Conservation (phyloP, 495 filamentous ascomycete species). For the Bombardia bombarda region DNA sequence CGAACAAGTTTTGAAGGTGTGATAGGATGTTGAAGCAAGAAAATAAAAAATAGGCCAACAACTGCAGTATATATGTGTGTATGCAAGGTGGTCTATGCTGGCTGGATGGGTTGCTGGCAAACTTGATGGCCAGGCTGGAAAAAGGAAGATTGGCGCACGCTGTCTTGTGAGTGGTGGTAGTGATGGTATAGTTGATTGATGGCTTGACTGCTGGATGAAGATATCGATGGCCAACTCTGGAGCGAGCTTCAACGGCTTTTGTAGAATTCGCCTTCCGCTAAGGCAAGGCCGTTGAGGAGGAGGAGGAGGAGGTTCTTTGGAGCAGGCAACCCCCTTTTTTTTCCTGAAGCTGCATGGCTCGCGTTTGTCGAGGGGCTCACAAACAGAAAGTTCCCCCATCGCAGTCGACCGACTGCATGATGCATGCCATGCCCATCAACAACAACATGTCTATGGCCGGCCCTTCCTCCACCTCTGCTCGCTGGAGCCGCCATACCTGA, state of each 20-base stretch:
- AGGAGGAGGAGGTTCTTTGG: too few relatives aligned
- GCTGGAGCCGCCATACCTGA: too few relatives aligned
- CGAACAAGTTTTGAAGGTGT: not conserved
- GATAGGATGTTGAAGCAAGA: not conserved
- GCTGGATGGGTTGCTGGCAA: too few relatives aligned
- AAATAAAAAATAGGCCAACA: not conserved
- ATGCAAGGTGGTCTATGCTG: too few relatives aligned
- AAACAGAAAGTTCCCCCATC: too few relatives aligned
- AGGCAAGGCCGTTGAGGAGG: conserved; percentile 9
- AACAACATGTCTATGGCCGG: too few relatives aligned
- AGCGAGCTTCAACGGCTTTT: conserved; percentile 18
- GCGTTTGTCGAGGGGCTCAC: too few relatives aligned
- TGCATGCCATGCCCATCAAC: too few relatives aligned
- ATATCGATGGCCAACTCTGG: conserved; percentile 7
- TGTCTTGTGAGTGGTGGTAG: not conserved
- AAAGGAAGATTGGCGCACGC: conserved; percentile 19
- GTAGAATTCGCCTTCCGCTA: conserved; percentile 24
- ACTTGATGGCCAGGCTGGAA: conserved; percentile 20
- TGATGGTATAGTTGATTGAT: conserved; percentile 21
- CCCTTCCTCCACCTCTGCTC: too few relatives aligned
- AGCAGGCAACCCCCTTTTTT: not conserved
- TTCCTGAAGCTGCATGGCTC: too few relatives aligned
- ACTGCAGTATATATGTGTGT: too few relatives aligned
- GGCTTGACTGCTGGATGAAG: conserved; percentile 8
- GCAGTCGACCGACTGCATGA: too few relatives aligned